Percentiles rank a stretch among this genome's conserved stretches.
These are phyloP conservation scores for Farysia itapuensis DNA, from an alignment of 1,284 basidiomycete genomes.

Conservation along the genomic window DNA sequence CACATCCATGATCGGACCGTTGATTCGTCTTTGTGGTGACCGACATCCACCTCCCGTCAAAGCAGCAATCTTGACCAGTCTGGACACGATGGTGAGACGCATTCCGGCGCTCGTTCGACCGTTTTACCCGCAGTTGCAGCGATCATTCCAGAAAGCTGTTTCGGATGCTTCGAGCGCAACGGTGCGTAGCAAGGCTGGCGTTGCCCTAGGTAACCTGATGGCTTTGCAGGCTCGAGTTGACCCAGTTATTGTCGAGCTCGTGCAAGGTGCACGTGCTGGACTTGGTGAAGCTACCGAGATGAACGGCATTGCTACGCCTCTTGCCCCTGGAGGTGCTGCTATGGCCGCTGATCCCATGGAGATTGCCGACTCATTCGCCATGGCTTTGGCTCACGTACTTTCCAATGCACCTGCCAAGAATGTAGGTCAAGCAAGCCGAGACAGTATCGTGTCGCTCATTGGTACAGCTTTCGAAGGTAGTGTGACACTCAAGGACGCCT, in stretches of 20 bases:
- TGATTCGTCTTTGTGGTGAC: conserved; percentile 67
- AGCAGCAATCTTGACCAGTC: conserved; percentile 50
- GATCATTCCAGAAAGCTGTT: conserved; percentile 93
- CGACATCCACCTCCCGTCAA: conserved; percentile 57
- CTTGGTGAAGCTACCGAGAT: conserved; percentile 61
- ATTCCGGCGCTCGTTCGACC: conserved; percentile 88
- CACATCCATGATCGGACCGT: conserved; percentile 91
- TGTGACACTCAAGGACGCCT: conserved; percentile 63
- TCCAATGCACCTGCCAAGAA: conserved; percentile 70
- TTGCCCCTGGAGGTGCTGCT: conserved; percentile 6
- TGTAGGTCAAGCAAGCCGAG: conserved; percentile 74
- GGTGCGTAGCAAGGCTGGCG: conserved; percentile 79
- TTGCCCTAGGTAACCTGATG: conserved; percentile 90
- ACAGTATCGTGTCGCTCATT: conserved; percentile 74
- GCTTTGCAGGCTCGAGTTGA: conserved; percentile 64
- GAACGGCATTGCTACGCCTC: background rate
- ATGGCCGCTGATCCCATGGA: conserved; percentile 26
- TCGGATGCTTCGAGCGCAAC: conserved; percentile 76
- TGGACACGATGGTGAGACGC: conserved; percentile 61
- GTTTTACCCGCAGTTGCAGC: conserved; percentile 96
- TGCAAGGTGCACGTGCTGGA: conserved; percentile 63
- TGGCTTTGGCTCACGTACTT: conserved; percentile 78
- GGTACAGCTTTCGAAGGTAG: conserved; percentile 70
- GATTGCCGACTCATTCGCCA: conserved; percentile 70
- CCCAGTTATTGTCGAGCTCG: conserved; percentile 81